Evolutionary conservation across 108 stramenopile genomes (phyloP).

Genomic region (Cyclotella sp.): DNA sequence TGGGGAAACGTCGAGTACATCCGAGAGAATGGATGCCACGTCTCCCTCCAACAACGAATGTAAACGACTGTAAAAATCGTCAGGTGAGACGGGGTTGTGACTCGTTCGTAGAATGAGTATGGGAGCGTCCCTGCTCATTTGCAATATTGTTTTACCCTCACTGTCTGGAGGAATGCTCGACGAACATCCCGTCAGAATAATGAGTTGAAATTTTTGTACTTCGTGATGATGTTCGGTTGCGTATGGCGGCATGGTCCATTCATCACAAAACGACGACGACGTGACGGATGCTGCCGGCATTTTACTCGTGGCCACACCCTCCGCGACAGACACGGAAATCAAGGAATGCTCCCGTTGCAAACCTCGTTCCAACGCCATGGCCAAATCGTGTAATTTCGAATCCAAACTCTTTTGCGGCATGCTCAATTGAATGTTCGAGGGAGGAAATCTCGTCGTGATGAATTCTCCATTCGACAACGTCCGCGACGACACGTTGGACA

Average conservation of each 20-base stretch:
- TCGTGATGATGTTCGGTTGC: background rate
- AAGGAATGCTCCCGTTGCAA: background rate
- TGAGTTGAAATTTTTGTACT: constrained; percentile 24
- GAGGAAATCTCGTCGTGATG: constrained; percentile 9
- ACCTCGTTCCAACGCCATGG: background rate
- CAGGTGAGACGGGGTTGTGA: background rate
- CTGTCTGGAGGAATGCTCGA: background rate
- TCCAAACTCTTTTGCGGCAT: constrained; percentile 11
- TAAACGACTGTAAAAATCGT: constrained; percentile 10
- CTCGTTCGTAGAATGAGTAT: constrained; percentile 27
- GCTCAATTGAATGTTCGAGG: constrained; percentile 22
- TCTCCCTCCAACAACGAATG: constrained; percentile 17
- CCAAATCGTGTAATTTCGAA: background rate
- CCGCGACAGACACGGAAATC: background rate
- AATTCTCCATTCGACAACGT: background rate
- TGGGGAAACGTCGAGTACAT: background rate
- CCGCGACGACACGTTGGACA: background rate
- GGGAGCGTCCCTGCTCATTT: constrained; percentile 13
- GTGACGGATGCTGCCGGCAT: too few species aligned
- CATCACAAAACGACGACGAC: constrained; percentile 12
- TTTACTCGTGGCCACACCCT: too few species aligned
- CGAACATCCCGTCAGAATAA: constrained; percentile 36
- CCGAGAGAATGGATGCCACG: constrained; percentile 16
- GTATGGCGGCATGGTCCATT: background rate
- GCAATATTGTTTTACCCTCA: constrained; percentile 3